Conservation (phyloP, 108 stramenopile genomes). For the Craspedostauros australis region DNA sequence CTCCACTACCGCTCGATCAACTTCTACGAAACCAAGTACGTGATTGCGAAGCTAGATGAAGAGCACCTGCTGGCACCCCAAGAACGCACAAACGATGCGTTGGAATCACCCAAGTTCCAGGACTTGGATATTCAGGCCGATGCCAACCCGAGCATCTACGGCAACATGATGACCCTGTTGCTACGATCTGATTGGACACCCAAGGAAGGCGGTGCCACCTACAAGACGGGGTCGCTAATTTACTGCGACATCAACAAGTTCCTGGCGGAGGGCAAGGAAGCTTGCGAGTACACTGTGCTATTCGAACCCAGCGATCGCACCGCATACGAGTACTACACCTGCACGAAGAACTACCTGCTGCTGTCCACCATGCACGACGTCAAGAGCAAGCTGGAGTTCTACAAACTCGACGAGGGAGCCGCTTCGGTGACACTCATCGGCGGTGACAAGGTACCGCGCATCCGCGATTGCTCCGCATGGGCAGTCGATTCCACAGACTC, state of each 20-base stretch:
- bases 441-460: slow-evolving; percentile 50
- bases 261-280: slow-evolving; percentile 49
- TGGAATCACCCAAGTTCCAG: slow-evolving; percentile 41
- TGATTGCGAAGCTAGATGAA: slow-evolving; percentile 34
- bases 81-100: slow-evolving; percentile 26
- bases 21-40: slow-evolving; percentile 78
- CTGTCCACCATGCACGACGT: slow-evolving; percentile 77
- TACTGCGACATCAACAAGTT: slow-evolving; percentile 51
- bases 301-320: slow-evolving; percentile 75
- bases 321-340: slow-evolving; percentile 59
- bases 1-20: slow-evolving; percentile 56
- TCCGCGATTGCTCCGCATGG: slow-evolving; percentile 49
- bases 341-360: slow-evolving; percentile 78
- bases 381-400: slow-evolving; percentile 71
- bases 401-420: slow-evolving; percentile 54
- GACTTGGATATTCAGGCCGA: slow-evolving; percentile 67
- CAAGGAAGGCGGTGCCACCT: slow-evolving; percentile 43
- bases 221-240: slow-evolving; percentile 63
- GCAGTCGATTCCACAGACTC: slow-evolving; percentile 49
- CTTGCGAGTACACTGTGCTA: slow-evolving; percentile 52
- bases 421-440: slow-evolving; percentile 42
- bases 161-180: slow-evolving; percentile 55
- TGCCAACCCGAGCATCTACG: slow-evolving; percentile 53
- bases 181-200: slow-evolving; percentile 79
- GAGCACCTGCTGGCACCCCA: slow-evolving; percentile 46